These are phyloP conservation scores for Podospora comata DNA, from an alignment of 495 filamentous ascomycete species.

Conservation along the genomic window DNA sequence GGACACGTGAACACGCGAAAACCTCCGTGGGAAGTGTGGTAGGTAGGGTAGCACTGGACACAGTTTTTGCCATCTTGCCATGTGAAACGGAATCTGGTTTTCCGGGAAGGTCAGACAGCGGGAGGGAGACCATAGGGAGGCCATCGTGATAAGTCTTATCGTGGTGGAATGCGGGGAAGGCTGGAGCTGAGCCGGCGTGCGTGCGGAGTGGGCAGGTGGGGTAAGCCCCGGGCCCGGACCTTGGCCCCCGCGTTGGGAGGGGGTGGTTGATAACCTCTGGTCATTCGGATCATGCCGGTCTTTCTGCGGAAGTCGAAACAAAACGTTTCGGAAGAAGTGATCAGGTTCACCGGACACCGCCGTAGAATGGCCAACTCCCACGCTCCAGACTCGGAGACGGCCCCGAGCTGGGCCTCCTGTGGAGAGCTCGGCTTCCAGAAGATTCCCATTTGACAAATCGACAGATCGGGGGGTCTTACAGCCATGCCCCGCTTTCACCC, in stretches of 20 bases:
- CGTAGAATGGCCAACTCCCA: neutral
- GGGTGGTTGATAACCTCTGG: neutral
- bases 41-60: neutral
- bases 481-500: conserved; percentile 7
- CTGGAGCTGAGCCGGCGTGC: neutral
- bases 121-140: neutral
- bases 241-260: neutral
- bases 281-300: neutral
- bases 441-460: conserved; percentile 22
- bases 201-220: neutral
- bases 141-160: neutral
- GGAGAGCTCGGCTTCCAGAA: conserved; percentile 13
- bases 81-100: neutral
- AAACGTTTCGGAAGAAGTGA: neutral
- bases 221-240: neutral
- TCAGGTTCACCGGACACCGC: neutral
- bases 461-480: neutral
- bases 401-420: neutral
- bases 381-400: neutral
- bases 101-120: neutral
- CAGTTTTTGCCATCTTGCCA: neutral
- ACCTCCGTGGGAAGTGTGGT: neutral
- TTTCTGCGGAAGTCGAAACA: neutral
- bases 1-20: neutral
- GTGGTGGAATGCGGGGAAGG: neutral